phyloP scores from a whole-genome alignment of 2,329 filamentous ascomycete species.

The Botrytis aclada region DNA sequence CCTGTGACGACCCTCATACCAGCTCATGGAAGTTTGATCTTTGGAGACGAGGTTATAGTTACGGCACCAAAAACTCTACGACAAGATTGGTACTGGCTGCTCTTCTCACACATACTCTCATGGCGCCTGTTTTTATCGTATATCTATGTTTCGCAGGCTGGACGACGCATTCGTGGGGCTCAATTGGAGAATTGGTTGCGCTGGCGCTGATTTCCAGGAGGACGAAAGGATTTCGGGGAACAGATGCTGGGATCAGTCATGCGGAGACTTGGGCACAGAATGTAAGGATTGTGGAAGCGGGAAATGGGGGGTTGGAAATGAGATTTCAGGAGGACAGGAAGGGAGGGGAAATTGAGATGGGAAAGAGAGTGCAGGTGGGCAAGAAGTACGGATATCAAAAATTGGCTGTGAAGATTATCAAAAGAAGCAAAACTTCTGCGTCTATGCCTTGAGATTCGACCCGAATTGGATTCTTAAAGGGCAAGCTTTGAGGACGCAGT shows the following conservation, averaged over 20 bases:
- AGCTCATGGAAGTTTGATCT: neutral
- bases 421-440: neutral
- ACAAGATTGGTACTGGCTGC: neutral
- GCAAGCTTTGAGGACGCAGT: neutral
- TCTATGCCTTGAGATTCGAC: neutral
- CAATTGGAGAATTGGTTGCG: neutral
- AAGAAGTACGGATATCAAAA: neutral
- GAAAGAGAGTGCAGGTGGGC: neutral
- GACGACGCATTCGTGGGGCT: neutral
- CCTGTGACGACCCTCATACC: neutral
- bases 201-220: neutral
- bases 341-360: neutral
- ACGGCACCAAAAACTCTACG: neutral
- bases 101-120: neutral
- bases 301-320: neutral
- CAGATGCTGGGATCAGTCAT: neutral
- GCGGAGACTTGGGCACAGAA: neutral
- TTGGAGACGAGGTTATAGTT: neutral
- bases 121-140: neutral
- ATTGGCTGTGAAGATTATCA: neutral
- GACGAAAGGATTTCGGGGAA: neutral
- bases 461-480: fast-evolving
- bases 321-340: neutral
- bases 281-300: neutral
- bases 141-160: neutral